Base-by-base conservation (phyloP, 2,329 filamentous ascomycete species). In the Elsinoe perseae region DNA sequence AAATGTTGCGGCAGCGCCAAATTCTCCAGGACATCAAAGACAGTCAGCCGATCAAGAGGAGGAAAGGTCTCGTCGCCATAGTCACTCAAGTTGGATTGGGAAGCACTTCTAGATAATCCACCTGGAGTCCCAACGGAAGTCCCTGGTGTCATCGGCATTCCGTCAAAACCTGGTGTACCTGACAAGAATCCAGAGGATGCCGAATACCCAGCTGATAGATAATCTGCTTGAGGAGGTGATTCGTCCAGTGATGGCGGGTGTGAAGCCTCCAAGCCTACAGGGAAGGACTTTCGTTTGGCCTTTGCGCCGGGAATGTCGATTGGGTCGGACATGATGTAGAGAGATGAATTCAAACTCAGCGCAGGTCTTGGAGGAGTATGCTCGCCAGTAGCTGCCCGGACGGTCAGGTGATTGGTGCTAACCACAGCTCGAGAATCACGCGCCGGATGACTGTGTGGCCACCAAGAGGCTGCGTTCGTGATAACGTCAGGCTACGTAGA, bases 1-100 rank as follows among this genome's bases (percentile, higher is more conserved):
- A 98, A 80, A 64, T 92, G 87, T 66, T 95, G 87, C 1, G 90
- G 86, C 28, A 98, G 77, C 4, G 91, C 88, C 61, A 98, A 73
- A 69, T 96, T 97, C 72, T 96, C 92, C 62, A 98, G 81, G 50
- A 98, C 79, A 68, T 98, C 93, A 65, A 98, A 89, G 57, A 97
- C 83, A 36, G 87, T 91, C 55, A 98, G 77, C 53, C 89, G 87
- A 69, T 98, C 93, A 21, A 96, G 77, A 0, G 92, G 91, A 8
- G 91, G 89, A 60, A 95, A 87, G 20, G 83, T 78, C 60, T 95
- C 89, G 81, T 88, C 93, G 68, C 92, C 67, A 36, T 74, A 89
- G 64, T 59, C 59, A 38, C 53, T 59, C 27, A 59, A 40, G 27
- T 58, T 59, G 9, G 50, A 44, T 14, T 59, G 50, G 2, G 59